Evolutionary conservation across 2,329 filamentous ascomycete genomes (phyloP).

Genomic region (Sclerotiophoma versabilis): DNA sequence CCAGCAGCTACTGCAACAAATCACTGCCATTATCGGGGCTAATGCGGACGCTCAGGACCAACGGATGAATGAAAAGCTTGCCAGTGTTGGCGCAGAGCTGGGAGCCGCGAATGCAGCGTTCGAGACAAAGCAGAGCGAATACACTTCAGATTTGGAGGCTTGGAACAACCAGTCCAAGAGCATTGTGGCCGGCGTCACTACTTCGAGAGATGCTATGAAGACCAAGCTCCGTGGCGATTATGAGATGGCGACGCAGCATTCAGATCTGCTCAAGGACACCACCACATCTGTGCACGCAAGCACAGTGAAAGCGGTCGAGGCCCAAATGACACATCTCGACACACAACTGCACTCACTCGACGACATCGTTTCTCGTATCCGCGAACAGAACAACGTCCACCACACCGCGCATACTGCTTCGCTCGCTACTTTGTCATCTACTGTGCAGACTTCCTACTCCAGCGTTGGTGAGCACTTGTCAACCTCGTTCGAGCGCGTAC

Average conservation of each 20-base stretch:
- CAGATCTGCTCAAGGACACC: slow-evolving; percentile 80
- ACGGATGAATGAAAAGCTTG: slow-evolving; percentile 70
- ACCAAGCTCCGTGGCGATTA: slow-evolving; percentile 85
- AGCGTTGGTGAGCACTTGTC: slow-evolving; percentile 75
- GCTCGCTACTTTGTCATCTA: slow-evolving; percentile 69
- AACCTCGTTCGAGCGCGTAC: slow-evolving; percentile 71
- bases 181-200: slow-evolving; percentile 73
- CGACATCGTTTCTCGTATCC: slow-evolving; percentile 84
- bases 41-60: slow-evolving; percentile 77
- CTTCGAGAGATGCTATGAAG: slow-evolving; percentile 80
- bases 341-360: slow-evolving; percentile 90
- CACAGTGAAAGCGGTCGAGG: slow-evolving; percentile 87
- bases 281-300: slow-evolving; percentile 89
- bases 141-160: slow-evolving; percentile 73
- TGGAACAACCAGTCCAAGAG: slow-evolving; percentile 75
- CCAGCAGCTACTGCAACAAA: slow-evolving; percentile 75
- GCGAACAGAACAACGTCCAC: slow-evolving; percentile 79
- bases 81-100: slow-evolving; percentile 70
- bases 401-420: slow-evolving; percentile 73
- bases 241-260: slow-evolving; percentile 77
- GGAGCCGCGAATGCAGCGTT: slow-evolving; percentile 69
- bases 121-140: slow-evolving; percentile 69
- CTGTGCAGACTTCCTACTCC: slow-evolving; percentile 75
- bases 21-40: slow-evolving; percentile 76
- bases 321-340: slow-evolving; percentile 85